Percentiles rank a stretch among this genome's conserved stretches.
phyloP scores from a whole-genome alignment of 2,329 filamentous ascomycete genomes.

The Hirsutella rhossiliensis region DNA sequence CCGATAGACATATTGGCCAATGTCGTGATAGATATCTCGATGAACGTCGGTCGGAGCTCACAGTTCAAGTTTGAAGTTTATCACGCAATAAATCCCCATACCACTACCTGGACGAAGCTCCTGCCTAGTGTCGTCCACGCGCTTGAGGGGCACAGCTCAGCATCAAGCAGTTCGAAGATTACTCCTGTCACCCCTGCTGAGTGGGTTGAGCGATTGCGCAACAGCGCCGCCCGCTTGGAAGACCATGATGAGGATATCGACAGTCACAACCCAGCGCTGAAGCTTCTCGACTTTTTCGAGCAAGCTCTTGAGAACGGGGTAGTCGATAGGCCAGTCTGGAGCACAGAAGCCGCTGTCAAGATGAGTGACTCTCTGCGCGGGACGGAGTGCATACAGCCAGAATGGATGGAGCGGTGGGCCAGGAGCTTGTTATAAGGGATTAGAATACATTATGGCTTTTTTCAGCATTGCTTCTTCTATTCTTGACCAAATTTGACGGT shows the following conservation, averaged over 20 bases:
- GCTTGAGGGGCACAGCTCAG: not conserved
- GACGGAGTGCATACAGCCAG: constrained; percentile 1
- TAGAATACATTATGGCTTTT: too few relatives aligned
- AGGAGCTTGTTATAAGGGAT: not conserved
- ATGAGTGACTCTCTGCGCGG: not conserved
- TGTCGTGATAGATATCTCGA: constrained; percentile 1
- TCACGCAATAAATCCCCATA: constrained; percentile 2
- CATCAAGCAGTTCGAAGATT: not conserved
- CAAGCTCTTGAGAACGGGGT: not conserved
- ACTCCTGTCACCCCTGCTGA: not conserved
- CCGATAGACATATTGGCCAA: constrained; percentile 2
- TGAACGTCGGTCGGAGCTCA: not conserved
- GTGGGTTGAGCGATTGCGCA: constrained; percentile 1
- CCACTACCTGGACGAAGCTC: constrained; percentile 2
- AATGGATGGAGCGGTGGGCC: constrained; percentile 5
- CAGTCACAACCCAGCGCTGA: constrained; percentile 1
- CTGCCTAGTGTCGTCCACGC: not conserved
- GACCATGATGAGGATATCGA: not conserved
- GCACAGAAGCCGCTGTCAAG: not conserved
- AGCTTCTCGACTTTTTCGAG: constrained; percentile 4
- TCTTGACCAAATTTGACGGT: too few relatives aligned
- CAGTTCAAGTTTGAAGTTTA: not conserved
- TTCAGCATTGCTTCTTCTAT: too few relatives aligned
- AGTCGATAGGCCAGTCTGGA: not conserved
- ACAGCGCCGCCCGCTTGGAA: not conserved